Evolutionary conservation across 129 eudicot species (phyloP), one percentile per base, ranked within the genome.

Genomic region (Centrapalus pauciflorus): DNA sequence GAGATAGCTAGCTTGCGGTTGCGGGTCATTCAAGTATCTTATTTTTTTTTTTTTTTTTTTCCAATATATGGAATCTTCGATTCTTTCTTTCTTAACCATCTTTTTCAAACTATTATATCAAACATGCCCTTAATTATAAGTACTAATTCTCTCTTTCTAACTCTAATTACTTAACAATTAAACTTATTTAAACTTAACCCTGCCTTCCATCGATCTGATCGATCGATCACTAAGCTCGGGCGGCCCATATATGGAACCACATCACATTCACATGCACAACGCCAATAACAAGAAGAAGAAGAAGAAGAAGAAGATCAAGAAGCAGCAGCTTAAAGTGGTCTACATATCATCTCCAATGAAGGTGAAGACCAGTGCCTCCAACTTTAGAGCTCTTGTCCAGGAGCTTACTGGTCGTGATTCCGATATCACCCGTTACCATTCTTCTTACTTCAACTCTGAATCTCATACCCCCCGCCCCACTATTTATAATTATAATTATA

Each of bases 321-420:
- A 46, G 7, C 76, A 71, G 50, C 38, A 65, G 19, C 77, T 88
- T 24, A 89, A 85, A 73, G 96, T 89, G 32, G 96, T 89, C n/a
- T 79, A 89, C 65, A 86, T 89, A 17, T 81, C 96, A 4, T 85
- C 81, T 64, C 96, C 96, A 0, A 68, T 89, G 79, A 89, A 85
- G 83, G 87, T 89, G 4, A 85, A 79, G 77, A 85, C 87, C 3
- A 76, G 85, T 30, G 94, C 84, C 3, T 76, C 85, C 0, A 71
- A 60, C 6, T 89, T 89, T 9, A 76, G 94, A 49, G 69, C 85
- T 0, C 74, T 85, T 7, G 96, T 89, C 4, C 96, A 89, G 26
- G 78, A 85, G 41, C 96, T 89, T 66, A 89, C 96, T 1, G 96
- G 96, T 20, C 76, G 81, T 63, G 74, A 89, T 37, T 89, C 96